Evolutionary conservation across 495 filamentous ascomycete species (phyloP).

Genomic region (Xylaria castorea): DNA sequence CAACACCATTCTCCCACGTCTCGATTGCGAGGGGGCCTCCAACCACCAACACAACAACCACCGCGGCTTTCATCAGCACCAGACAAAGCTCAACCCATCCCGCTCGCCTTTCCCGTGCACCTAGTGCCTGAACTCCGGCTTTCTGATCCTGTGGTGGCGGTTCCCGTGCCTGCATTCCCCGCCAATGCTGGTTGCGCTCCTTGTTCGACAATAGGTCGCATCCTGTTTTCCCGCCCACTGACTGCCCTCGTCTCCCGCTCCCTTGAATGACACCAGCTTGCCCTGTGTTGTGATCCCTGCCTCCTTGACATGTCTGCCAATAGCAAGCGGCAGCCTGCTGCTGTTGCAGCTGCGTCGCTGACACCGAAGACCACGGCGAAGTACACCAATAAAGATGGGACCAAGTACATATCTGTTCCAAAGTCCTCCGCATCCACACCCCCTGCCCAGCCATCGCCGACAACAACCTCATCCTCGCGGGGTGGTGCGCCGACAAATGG

Average conservation of each 20-base stretch:
- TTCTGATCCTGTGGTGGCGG: slow-evolving; percentile 24
- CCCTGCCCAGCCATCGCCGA: slow-evolving; percentile 58
- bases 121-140: neutral
- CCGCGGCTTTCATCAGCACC: slow-evolving; percentile 12
- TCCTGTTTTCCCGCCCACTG: slow-evolving; percentile 19
- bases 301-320: slow-evolving; percentile 59
- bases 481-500: slow-evolving; percentile 39
- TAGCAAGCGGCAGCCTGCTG: slow-evolving; percentile 50
- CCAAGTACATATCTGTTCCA: slow-evolving; percentile 72
- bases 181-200: slow-evolving; percentile 28
- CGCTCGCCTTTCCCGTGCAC: slow-evolving; percentile 1
- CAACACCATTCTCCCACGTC: slow-evolving; percentile 17
- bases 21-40: slow-evolving; percentile 17
- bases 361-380: slow-evolving; percentile 58
- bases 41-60: slow-evolving; percentile 4
- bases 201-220: slow-evolving; percentile 26
- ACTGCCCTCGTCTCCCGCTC: slow-evolving; percentile 23
- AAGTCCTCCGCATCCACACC: slow-evolving; percentile 60
- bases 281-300: slow-evolving; percentile 35
- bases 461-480: slow-evolving; percentile 42
- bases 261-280: slow-evolving; percentile 44
- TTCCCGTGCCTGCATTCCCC: slow-evolving; percentile 29
- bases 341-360: slow-evolving; percentile 46
- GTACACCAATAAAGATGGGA: slow-evolving; percentile 71
- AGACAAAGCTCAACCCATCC: slow-evolving; percentile 9